Base-by-base conservation (phyloP, 1,139 yeast genomes). In the Yamadazyma pseudoaaseri region DNA sequence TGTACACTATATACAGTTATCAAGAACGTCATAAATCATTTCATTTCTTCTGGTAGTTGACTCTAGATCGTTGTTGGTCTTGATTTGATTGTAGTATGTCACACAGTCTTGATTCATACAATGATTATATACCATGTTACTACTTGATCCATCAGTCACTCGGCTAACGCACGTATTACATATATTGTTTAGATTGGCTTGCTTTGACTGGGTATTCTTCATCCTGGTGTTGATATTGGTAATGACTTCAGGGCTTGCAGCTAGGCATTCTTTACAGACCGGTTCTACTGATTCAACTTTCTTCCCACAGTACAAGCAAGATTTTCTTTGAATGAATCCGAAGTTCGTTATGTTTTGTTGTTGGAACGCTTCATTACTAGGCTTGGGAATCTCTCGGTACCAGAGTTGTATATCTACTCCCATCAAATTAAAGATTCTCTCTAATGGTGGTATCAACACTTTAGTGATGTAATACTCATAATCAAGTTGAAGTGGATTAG, bases 371-470 rank as follows among this genome's bases (percentile, higher is more conserved):
- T 35, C 38, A 13, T 33, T 39, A 17, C 30, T 29, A 10, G 34
- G 30, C 33, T 47, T 50, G 1, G 95, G 87, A 60, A 89, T 65
- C 26, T 81, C 86, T n/a, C 61, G 60, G 45, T 81, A 86, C 98
- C 98, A 92, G 2, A 66, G 66, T 34, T 68, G 67, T 5, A 90
- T 70, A 58, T 87, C 85, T 1, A 83, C 94, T 0, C 98, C 98
- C 41, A 89, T 62, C 16, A 90, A 62, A 49, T 81, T 84, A 56
- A 92, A 86, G 3, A 92, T 62, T 38, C 98, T 66, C 44, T 86
- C 95, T 35, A 92, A 59, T 0, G 98, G 97, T 1, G 98, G 98
- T 4, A 90, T 77, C 33, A 92, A 59, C 5, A 86, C 87, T 49
- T 86, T 81, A 3, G 76, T 75, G 32, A 92, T 87, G 55, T 92